phyloP scores from a whole-genome alignment of 257 asterid genomes.

The Capsicum chinense region DNA sequence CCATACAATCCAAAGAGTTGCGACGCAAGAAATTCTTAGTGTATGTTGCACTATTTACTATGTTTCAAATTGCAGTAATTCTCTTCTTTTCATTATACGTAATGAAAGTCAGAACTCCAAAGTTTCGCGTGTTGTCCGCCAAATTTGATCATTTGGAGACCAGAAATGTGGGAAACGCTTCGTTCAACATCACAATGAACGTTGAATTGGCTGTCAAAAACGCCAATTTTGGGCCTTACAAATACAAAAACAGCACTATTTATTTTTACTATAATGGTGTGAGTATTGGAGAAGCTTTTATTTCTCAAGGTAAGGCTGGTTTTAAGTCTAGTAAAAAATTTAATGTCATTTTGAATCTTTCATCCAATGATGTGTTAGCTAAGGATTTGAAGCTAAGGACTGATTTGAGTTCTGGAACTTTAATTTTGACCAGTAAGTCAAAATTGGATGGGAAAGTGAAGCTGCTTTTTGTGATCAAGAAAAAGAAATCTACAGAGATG shows the following conservation, averaged over 20 bases:
- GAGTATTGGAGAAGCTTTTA: slow-evolving; percentile 40
- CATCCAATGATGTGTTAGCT: neutral
- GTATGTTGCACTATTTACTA: slow-evolving; percentile 37
- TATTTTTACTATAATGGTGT: slow-evolving; percentile 39
- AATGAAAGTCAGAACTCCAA: slow-evolving; percentile 47
- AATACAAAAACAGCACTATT: slow-evolving; percentile 36
- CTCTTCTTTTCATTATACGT: slow-evolving; percentile 41
- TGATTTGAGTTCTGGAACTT: slow-evolving; percentile 40
- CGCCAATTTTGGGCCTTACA: slow-evolving; percentile 51
- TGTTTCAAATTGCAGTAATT: slow-evolving; percentile 44
- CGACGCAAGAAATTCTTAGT: slow-evolving; percentile 40
- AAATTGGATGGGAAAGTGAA: slow-evolving; percentile 49
- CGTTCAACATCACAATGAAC: slow-evolving; percentile 37
- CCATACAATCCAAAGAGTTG: slow-evolving; percentile 26
- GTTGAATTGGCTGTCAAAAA: slow-evolving; percentile 47
- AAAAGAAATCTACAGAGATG: slow-evolving; percentile 46
- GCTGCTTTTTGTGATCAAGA: slow-evolving; percentile 45
- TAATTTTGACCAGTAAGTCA: slow-evolving; percentile 40
- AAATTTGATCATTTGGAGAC: neutral
- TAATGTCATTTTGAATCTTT: slow-evolving; percentile 31
- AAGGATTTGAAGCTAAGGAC: neutral
- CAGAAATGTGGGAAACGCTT: neutral
- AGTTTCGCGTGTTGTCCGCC: slow-evolving; percentile 42
- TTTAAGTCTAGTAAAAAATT: slow-evolving; percentile 41
- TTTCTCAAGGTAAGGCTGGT: slow-evolving; percentile 31